Conservation (phyloP, 75 land plant genomes). For the Chamaecyparis obtusa region DNA sequence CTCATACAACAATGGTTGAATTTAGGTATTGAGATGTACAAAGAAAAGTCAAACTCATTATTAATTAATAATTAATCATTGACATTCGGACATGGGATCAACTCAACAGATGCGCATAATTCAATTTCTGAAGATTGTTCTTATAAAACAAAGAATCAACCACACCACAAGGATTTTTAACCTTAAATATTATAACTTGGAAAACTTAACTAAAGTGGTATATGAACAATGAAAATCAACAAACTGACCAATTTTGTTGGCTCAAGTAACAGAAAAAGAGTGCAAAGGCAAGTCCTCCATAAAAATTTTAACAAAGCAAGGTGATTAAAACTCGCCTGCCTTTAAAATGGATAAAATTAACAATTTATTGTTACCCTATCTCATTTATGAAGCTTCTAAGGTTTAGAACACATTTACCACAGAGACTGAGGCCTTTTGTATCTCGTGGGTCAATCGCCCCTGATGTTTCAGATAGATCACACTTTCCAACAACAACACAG, state of each 20-base stretch:
- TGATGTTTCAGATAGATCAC: conserved; percentile 41
- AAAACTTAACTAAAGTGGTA: background rate
- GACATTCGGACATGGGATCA: background rate
- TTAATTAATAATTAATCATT: too few species aligned
- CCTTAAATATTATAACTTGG: background rate
- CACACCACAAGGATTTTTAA: background rate
- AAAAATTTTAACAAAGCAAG: background rate
- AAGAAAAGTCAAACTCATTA: background rate
- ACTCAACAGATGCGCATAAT: background rate
- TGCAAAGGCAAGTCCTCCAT: background rate
- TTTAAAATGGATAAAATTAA: background rate
- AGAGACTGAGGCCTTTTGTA: conserved; percentile 40
- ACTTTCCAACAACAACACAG: conserved; percentile 82
- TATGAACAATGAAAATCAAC: background rate
- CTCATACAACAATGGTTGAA: background rate
- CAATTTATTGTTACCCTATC: background rate
- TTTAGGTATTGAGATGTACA: background rate
- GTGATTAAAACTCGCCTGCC: background rate
- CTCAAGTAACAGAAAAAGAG: background rate
- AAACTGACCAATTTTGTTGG: background rate
- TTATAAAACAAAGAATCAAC: background rate
- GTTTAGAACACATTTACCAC: conserved; percentile 16
- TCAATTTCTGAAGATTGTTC: background rate
- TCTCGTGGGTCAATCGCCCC: conserved; percentile 32
- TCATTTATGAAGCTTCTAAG: background rate